phyloP scores from a whole-genome alignment of 2,329 filamentous ascomycete genomes.

The Acrodontium crateriforme region DNA sequence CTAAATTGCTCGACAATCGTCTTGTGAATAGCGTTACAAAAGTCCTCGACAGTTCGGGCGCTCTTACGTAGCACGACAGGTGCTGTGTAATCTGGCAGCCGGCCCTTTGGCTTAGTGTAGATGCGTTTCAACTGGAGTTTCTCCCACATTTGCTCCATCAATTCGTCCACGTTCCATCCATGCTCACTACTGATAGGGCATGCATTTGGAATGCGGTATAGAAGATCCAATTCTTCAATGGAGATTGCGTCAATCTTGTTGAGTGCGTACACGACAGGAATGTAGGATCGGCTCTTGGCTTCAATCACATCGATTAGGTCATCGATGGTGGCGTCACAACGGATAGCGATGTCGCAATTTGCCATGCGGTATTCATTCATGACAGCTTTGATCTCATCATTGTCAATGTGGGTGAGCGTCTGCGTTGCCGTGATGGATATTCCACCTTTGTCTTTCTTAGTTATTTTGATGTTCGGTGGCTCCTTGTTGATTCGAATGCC shows the following conservation, averaged over 20 bases:
- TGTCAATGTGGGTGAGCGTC: slow-evolving; percentile 79
- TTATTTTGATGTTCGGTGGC: slow-evolving; percentile 97
- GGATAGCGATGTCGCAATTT: slow-evolving; percentile 92
- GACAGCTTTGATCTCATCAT: slow-evolving; percentile 94
- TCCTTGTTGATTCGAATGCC: slow-evolving; percentile 95
- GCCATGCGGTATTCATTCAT: slow-evolving; percentile 96
- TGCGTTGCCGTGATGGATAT: slow-evolving; percentile 93
- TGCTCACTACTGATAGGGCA: slow-evolving; percentile 91
- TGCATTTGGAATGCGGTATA: slow-evolving; percentile 93
- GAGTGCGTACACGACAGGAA: slow-evolving; percentile 95
- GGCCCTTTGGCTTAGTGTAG: slow-evolving; percentile 97
- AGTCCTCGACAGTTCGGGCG: slow-evolving; percentile 87
- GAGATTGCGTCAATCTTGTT: slow-evolving; percentile 99
- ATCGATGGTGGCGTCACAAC: slow-evolving; percentile 93
- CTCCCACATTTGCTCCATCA: slow-evolving; percentile 98
- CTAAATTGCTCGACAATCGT: slow-evolving; percentile 94
- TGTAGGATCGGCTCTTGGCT: slow-evolving; percentile 87
- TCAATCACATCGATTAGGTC: slow-evolving; percentile 94
- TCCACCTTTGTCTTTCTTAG: slow-evolving; percentile 98
- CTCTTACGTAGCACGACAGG: slow-evolving; percentile 78
- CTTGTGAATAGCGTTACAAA: slow-evolving; percentile 95
- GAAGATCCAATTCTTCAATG: slow-evolving; percentile 89
- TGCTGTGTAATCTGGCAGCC: slow-evolving; percentile 76
- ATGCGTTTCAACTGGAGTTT: slow-evolving; percentile 82
- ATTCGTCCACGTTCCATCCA: slow-evolving; percentile 95